Conservation (phyloP, 2,329 filamentous ascomycete genomes). For the Pyricularia grisea region DNA sequence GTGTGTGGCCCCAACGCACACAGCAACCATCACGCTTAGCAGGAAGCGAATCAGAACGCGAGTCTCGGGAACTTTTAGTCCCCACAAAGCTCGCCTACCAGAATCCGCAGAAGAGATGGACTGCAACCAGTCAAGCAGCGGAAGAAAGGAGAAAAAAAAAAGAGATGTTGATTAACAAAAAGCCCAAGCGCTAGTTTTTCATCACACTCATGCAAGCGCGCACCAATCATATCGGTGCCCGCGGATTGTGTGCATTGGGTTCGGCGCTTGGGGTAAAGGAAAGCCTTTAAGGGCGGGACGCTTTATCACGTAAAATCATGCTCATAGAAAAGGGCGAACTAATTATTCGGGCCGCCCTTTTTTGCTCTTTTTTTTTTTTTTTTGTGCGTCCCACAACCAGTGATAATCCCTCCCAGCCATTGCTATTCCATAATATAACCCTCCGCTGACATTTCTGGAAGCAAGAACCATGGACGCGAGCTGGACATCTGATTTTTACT, state of each 20-base stretch:
- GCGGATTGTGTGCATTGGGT: too few relatives aligned
- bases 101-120: background rate
- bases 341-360: background rate
- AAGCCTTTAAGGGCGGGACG: too few relatives aligned
- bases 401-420: background rate
- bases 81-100: background rate
- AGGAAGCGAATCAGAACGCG: background rate
- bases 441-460: background rate
- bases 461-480: background rate
- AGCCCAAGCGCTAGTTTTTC: too few relatives aligned
- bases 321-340: background rate
- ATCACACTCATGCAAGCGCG: background rate
- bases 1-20: background rate
- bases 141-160: too few relatives aligned
- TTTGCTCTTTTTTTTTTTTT: background rate
- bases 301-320: background rate
- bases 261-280: background rate
- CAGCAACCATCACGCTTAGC: background rate
- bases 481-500: background rate
- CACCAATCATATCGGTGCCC: background rate
- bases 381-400: background rate
- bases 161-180: background rate
- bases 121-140: background rate
- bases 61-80: background rate
- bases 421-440: background rate